A percentile compares a stretch with the other conserved stretches of the same genome.
Evolutionary conservation across 371 early-diverging fungal species (phyloP).

Genomic region (Amoeboaphelidium occidentale): DNA sequence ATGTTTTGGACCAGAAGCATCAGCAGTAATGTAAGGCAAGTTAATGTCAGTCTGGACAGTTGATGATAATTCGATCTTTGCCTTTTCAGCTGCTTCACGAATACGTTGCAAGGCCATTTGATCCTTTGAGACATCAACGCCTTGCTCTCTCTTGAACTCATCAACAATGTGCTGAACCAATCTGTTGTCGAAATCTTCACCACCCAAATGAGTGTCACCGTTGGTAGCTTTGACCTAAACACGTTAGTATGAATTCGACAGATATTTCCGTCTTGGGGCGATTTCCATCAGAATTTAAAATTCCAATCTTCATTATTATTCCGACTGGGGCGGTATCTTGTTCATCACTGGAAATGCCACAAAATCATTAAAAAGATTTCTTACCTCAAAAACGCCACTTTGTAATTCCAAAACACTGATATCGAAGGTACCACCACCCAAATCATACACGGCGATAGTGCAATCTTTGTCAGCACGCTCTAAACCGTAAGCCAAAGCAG

Average conservation of each 20-base stretch:
- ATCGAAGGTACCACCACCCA: conserved; percentile 99
- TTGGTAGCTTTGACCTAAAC: conserved; percentile 65
- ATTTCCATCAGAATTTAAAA: no score
- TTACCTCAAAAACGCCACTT: conserved; percentile 84
- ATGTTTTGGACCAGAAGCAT: conserved; percentile 82
- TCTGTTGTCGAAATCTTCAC: conserved; percentile 92
- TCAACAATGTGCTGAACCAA: conserved; percentile 55
- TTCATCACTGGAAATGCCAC: neutral
- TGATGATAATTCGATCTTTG: conserved; percentile 91
- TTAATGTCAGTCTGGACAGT: conserved; percentile 80
- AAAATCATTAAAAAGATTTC: neutral
- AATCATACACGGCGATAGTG: conserved; percentile 91
- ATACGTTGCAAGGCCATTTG: conserved; percentile 84
- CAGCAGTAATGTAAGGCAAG: conserved; percentile 82
- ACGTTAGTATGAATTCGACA: no score
- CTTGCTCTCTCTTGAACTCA: conserved; percentile 58
- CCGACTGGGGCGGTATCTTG: neutral
- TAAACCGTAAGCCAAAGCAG: conserved; percentile 93
- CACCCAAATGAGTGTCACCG: conserved; percentile 94
- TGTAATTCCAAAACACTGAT: conserved; percentile 93
- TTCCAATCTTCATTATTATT: no score
- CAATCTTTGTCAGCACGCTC: conserved; percentile 65
- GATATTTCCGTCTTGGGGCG: no score
- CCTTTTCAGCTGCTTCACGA: conserved; percentile 90
- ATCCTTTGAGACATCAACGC: conserved; percentile 44